A percentile compares a stretch with the other conserved stretches of the same genome.
These are phyloP conservation scores for Begonia loranthoides DNA, from an alignment of 306 rosid species.

Conservation along the genomic window DNA sequence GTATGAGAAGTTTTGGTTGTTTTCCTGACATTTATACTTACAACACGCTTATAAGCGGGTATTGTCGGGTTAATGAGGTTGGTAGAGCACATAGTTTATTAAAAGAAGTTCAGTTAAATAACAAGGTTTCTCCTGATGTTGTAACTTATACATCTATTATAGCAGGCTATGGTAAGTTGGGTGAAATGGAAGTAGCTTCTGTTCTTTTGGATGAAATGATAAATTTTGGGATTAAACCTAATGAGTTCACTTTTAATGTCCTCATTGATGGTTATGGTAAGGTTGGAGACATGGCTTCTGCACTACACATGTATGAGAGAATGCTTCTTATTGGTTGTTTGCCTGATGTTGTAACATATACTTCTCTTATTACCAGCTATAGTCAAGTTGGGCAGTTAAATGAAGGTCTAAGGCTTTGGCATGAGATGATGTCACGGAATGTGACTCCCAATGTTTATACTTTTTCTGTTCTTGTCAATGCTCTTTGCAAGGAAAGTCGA, in stretches of 20 bases:
- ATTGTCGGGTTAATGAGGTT: slow-evolving; percentile 45
- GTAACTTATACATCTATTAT: slow-evolving; percentile 59
- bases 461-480: slow-evolving; percentile 55
- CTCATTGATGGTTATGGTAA: slow-evolving; percentile 66
- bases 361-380: slow-evolving; percentile 61
- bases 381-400: slow-evolving; percentile 48
- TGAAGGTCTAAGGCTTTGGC: slow-evolving; percentile 52
- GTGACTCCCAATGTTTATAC: slow-evolving; percentile 50
- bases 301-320: slow-evolving; percentile 33
- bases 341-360: slow-evolving; percentile 59
- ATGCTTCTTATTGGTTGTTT: slow-evolving; percentile 37
- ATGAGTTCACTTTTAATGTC: slow-evolving; percentile 41
- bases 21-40: slow-evolving; percentile 53
- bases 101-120: slow-evolving; percentile 26
- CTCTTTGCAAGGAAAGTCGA: slow-evolving; percentile 63
- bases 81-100: slow-evolving; percentile 40
- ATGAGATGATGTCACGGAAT: slow-evolving; percentile 42
- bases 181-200: slow-evolving; percentile 48
- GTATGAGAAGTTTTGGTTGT: slow-evolving; percentile 53
- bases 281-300: slow-evolving; percentile 48
- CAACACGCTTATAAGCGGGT: slow-evolving; percentile 65
- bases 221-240: slow-evolving; percentile 38
- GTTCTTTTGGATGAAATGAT: slow-evolving; percentile 49
- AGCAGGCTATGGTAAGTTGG: slow-evolving; percentile 60
- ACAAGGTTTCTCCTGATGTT: slow-evolving; percentile 31